phyloP scores from a whole-genome alignment of 1,139 yeast species.

The Pneumocystis sp. region DNA sequence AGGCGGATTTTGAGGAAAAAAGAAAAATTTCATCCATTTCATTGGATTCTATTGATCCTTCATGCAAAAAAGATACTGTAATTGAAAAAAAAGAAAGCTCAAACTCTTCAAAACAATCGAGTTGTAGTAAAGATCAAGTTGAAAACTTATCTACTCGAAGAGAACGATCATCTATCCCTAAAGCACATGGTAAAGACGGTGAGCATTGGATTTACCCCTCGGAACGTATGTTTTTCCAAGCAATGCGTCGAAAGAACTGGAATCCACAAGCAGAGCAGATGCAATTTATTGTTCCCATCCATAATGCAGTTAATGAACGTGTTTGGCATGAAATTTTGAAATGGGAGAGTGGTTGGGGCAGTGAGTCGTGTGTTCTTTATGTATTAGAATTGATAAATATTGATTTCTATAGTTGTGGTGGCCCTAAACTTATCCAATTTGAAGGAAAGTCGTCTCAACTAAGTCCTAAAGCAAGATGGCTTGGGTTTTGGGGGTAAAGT shows the following conservation, averaged over 20 bases:
- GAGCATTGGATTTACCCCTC: conserved; percentile 90
- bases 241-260: conserved; percentile 86
- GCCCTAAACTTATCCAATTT: conserved; percentile 69
- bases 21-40: background rate
- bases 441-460: conserved; percentile 74
- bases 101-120: background rate
- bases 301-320: conserved; percentile 81
- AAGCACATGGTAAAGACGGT: conserved; percentile 2
- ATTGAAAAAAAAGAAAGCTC: background rate
- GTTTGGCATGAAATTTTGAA: conserved; percentile 74
- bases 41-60: background rate
- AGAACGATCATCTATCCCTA: background rate
- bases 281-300: conserved; percentile 85
- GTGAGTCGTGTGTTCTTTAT: conserved; percentile 25
- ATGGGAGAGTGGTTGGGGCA: conserved; percentile 62
- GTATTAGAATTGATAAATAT: background rate
- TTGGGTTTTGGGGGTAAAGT: conserved; percentile 30
- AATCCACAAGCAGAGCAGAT: conserved; percentile 68
- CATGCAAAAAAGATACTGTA: background rate
- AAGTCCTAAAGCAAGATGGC: conserved; percentile 80
- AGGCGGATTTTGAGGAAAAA: background rate
- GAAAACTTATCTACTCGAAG: background rate
- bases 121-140: background rate
- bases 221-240: conserved; percentile 84
- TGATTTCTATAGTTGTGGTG: conserved; percentile 44